Base-by-base conservation (phyloP, 2,329 filamentous ascomycete genomes). In the Claviceps sp. region DNA sequence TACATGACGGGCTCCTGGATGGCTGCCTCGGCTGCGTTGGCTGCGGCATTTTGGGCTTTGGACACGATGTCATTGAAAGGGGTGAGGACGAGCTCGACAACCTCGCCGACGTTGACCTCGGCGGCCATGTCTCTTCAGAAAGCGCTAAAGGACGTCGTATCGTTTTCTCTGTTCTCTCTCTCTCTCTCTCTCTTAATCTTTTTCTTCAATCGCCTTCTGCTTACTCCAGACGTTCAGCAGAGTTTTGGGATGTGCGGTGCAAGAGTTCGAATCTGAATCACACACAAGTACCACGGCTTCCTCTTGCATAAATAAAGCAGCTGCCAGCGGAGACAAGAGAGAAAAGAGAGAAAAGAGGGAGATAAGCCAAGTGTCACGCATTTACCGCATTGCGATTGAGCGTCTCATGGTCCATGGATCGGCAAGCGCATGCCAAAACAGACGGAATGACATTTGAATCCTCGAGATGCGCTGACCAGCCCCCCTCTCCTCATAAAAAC, bases 41-140 rank as follows among this genome's bases (percentile, higher is more conserved):
- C 65, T 48, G 72, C 59, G 0, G 76, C 76, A 6, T 58, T 56
- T 37, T 65, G 72, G 37, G 70, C 75, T 64, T 77, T 77, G 44
- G 74, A 70, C 51, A 77, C 70, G 52, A 79, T 72, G 49, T 79
- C 74, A 50, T 63, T 67, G 58, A 79, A 79, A 18, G 75, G 74
- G 40, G 67, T 67, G 40, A 78, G 63, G 42, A 77, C 70, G 46
- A 79, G 69, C 41, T 68, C 65, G 48, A 59, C 58, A 18, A 71
- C 63, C 50, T 70, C 63, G 53, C 70, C 66, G 26, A 13, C 70
- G 70, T 72, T 43, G 41, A 37, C 47, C 34, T 40, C 41, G 22
- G 47, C 9, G n/a, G 41, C 42, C 50, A 54, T 52, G 11, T 37
- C 40, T 48, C 37, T 3, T n/a, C 20, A 37, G 18, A n/a, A n/a